Conservation (phyloP, 2,329 filamentous ascomycete genomes). For the Aspergillus bombycis region DNA sequence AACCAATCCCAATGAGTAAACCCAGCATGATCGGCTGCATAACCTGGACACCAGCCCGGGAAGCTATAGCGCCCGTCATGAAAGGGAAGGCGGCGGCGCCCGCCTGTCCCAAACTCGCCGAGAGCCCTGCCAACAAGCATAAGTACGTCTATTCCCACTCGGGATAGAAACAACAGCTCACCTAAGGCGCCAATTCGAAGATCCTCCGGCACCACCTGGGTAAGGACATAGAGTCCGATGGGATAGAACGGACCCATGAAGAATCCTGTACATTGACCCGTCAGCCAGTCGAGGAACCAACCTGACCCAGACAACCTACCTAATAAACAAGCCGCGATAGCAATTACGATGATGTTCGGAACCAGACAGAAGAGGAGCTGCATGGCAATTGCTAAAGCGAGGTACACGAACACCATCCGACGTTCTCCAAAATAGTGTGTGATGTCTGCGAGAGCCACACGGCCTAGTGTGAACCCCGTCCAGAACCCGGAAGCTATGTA, state of each 20-base stretch:
- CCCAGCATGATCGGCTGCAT: conserved; percentile 29
- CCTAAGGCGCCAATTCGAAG: conserved; percentile 28
- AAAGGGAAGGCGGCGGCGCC: conserved; percentile 30
- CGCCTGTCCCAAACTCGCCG: conserved; percentile 26
- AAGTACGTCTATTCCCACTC: conserved; percentile 5
- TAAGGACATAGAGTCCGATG: conserved; percentile 30
- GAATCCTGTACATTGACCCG: conserved; percentile 18
- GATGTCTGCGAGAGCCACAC: conserved; percentile 26
- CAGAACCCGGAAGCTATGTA: conserved; percentile 30
- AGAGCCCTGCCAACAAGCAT: conserved; percentile 21
- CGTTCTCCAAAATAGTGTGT: conserved; percentile 29
- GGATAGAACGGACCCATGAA: conserved; percentile 30
- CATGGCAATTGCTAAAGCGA: conserved; percentile 20
- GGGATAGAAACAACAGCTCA: conserved; percentile 14
- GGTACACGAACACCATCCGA: conserved; percentile 28
- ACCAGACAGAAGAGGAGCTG: conserved; percentile 29
- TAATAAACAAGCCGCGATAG: conserved; percentile 26
- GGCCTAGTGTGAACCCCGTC: conserved; percentile 26
- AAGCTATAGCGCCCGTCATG: conserved; percentile 28
- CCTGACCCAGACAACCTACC: conserved; percentile 14
- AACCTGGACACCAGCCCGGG: conserved; percentile 26
- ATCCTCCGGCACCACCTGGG: conserved; percentile 25
- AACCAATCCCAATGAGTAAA: conserved; percentile 22
- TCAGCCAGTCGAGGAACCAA: background rate
- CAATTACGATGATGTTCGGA: conserved; percentile 26